Conservation (phyloP, 1,284 basidiomycete genomes). For the Ustilago shanxiensis region DNA sequence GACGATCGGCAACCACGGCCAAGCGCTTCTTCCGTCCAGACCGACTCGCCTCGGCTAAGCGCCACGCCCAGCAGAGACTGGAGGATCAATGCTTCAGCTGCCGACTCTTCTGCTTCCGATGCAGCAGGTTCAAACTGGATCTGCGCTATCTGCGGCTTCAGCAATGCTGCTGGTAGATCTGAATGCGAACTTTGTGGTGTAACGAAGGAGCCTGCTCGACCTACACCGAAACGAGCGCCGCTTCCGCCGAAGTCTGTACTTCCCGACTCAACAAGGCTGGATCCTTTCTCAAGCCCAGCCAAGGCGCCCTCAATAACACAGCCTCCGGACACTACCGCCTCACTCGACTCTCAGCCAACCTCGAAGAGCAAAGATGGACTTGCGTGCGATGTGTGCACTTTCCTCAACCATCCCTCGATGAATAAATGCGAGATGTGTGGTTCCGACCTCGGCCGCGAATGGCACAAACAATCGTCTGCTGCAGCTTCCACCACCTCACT, state of each 20-base stretch:
- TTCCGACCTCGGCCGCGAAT: constrained; percentile 74
- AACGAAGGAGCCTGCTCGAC: constrained; percentile 43
- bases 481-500: constrained; percentile 41
- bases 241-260: constrained; percentile 3
- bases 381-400: constrained; percentile 87
- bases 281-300: constrained; percentile 19
- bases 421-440: constrained; percentile 87
- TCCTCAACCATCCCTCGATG: constrained; percentile 85
- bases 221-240: constrained; percentile 18
- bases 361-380: constrained; percentile 19
- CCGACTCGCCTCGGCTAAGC: constrained; percentile 4
- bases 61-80: constrained; percentile 38
- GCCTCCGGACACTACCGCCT: background rate
- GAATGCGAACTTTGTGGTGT: constrained; percentile 63
- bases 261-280: constrained; percentile 10
- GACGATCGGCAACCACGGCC: constrained; percentile 24
- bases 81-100: constrained; percentile 36
- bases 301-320: constrained; percentile 20
- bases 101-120: constrained; percentile 30
- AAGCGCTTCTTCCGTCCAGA: constrained; percentile 15
- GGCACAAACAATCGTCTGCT: constrained; percentile 31
- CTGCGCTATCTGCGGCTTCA: constrained; percentile 60
- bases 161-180: constrained; percentile 35
- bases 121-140: constrained; percentile 48
- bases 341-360: background rate